Evolutionary conservation across 1,284 basidiomycete genomes (phyloP).

Genomic region (Ganoderma meredithae): DNA sequence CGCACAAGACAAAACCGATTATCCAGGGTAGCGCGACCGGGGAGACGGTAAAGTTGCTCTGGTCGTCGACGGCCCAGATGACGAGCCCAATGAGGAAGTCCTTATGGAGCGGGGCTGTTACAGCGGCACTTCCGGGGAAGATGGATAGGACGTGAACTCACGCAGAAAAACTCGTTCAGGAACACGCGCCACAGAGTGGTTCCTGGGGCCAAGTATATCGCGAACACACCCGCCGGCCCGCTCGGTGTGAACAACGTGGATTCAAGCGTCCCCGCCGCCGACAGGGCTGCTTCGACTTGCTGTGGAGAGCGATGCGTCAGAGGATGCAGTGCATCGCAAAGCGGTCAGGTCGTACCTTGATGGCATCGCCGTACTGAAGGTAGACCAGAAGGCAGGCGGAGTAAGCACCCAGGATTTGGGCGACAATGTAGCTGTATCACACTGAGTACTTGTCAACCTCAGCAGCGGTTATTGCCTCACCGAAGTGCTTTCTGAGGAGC

Average conservation of each 20-base stretch:
- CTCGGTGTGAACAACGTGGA: slow-evolving; percentile 60
- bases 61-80: slow-evolving; percentile 67
- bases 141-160: slow-evolving; percentile 43
- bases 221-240: slow-evolving; percentile 73
- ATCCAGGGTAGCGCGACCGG: slow-evolving; percentile 60
- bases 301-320: slow-evolving; percentile 20
- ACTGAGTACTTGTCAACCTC: background rate
- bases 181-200: slow-evolving; percentile 61
- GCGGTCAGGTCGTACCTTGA: slow-evolving; percentile 43
- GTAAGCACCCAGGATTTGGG: slow-evolving; percentile 69
- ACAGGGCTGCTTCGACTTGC: slow-evolving; percentile 52
- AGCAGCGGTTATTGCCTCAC: slow-evolving; percentile 40
- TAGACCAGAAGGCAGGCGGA: slow-evolving; percentile 66
- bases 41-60: slow-evolving; percentile 66
- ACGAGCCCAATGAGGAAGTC: slow-evolving; percentile 69
- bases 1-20: slow-evolving; percentile 63
- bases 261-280: slow-evolving; percentile 49
- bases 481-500: slow-evolving; percentile 58
- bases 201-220: slow-evolving; percentile 56
- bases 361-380: slow-evolving; percentile 62
- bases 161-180: slow-evolving; percentile 72
- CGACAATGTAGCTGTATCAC: slow-evolving; percentile 59
- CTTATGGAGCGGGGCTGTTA: slow-evolving; percentile 42
- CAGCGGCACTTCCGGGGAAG: background rate
- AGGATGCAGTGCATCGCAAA: background rate